These are phyloP conservation scores for Cornus kousa DNA, from an alignment of 148 eudicot species.

Conservation along the genomic window DNA sequence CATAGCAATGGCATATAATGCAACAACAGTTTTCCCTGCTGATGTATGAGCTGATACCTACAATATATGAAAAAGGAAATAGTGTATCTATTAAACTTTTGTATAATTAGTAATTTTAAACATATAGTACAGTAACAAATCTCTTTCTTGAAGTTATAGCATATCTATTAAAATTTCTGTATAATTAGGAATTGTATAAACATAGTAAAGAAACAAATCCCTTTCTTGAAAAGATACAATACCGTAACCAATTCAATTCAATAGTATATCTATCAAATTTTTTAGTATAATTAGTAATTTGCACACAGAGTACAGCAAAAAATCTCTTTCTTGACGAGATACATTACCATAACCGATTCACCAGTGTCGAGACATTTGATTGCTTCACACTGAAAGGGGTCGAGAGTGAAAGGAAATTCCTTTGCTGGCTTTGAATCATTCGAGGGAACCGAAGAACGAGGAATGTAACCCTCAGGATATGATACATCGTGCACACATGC, in stretches of 20 bases:
- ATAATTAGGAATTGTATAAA: too few species aligned
- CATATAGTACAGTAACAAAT: too few species aligned
- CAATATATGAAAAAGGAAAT: conserved; percentile 1
- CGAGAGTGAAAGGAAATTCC: conserved; percentile 77
- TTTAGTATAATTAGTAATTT: too few species aligned
- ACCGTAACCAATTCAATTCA: too few species aligned
- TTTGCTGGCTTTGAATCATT: conserved; percentile 58
- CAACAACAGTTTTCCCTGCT: conserved; percentile 99
- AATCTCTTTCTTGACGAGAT: neutral
- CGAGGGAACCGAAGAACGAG: conserved; percentile 19
- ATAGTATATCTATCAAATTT: too few species aligned
- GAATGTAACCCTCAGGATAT: conserved; percentile 69
- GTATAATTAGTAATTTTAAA: too few species aligned
- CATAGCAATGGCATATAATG: conserved; percentile 93
- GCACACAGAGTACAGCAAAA: neutral
- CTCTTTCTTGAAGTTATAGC: too few species aligned
- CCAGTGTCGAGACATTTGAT: conserved; percentile 79
- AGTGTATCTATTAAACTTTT: too few species aligned
- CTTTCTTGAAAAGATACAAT: too few species aligned
- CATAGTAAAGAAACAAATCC: too few species aligned
- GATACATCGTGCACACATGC: conserved; percentile 93
- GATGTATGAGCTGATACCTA: conserved; percentile 99
- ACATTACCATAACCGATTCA: conserved; percentile 87
- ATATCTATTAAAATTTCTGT: too few species aligned
- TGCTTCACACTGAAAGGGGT: conserved; percentile 93